Conservation (phyloP, 2,329 filamentous ascomycete genomes). For the Hypoxylon sp. region DNA sequence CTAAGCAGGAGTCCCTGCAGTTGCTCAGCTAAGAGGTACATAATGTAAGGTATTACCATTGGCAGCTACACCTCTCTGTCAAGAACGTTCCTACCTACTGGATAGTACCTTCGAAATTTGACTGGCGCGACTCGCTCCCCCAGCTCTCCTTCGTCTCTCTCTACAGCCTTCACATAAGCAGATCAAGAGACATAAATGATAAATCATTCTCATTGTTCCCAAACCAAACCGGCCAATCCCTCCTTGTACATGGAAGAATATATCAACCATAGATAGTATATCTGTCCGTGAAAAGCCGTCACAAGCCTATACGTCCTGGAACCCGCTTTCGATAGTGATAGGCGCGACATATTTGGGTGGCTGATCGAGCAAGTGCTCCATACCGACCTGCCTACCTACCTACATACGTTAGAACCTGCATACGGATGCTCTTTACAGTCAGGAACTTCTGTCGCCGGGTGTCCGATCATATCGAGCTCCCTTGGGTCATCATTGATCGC, state of each 20-base stretch:
- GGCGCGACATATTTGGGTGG: not conserved
- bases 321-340: slow-evolving; percentile 2
- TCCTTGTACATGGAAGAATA: not conserved
- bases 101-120: not conserved
- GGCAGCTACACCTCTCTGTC: not conserved
- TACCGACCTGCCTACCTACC: slow-evolving; percentile 1
- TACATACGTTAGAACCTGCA: not conserved
- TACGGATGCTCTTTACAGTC: not conserved
- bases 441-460: slow-evolving; percentile 10
- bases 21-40: not conserved
- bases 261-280: slow-evolving; percentile 10
- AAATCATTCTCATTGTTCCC: slow-evolving; percentile 22
- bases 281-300: slow-evolving; percentile 10
- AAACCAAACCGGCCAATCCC: slow-evolving; percentile 4
- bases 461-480: slow-evolving; percentile 21
- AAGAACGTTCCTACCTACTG: not conserved
- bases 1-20: not conserved
- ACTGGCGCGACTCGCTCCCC: not conserved
- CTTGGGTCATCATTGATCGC: slow-evolving; percentile 6
- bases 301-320: slow-evolving; percentile 1
- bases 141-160: not conserved
- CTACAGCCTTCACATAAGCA: not conserved
- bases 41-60: not conserved
- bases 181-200: slow-evolving; percentile 34
- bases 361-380: not conserved